phyloP scores from a whole-genome alignment of 2,329 filamentous ascomycete species.

The Alternaria ventricosa region DNA sequence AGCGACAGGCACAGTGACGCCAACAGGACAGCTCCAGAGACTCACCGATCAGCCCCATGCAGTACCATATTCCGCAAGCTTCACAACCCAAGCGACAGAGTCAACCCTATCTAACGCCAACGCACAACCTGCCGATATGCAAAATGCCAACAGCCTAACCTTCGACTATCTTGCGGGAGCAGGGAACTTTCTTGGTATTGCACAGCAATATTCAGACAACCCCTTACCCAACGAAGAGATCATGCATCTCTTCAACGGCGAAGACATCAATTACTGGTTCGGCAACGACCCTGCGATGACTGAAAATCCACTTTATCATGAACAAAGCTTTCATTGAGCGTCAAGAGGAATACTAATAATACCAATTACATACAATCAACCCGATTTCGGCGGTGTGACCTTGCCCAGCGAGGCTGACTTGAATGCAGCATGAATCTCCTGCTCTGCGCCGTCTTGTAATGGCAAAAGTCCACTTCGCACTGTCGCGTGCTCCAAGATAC shows the following conservation, averaged over 20 bases:
- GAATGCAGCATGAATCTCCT: slow-evolving; percentile 54
- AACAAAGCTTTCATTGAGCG: neutral
- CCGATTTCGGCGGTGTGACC: slow-evolving; percentile 28
- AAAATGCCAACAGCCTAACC: slow-evolving; percentile 4
- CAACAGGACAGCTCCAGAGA: neutral
- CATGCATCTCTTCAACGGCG: slow-evolving; percentile 30
- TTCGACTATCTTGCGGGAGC: slow-evolving; percentile 17
- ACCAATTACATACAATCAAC: slow-evolving; percentile 2
- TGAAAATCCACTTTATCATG: slow-evolving; percentile 4
- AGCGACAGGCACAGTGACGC: neutral
- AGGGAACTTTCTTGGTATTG: slow-evolving; percentile 31
- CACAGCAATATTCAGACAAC: slow-evolving; percentile 32
- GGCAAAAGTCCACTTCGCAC: slow-evolving; percentile 59
- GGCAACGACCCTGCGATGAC: slow-evolving; percentile 10
- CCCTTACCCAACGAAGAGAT: slow-evolving; percentile 32
- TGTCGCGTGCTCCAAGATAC: slow-evolving; percentile 58
- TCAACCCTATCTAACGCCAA: neutral
- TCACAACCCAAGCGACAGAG: neutral
- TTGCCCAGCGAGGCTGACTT: slow-evolving; percentile 44
- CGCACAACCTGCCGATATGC: neutral
- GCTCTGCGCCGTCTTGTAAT: slow-evolving; percentile 51
- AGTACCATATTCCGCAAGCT: neutral
- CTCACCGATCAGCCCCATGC: neutral
- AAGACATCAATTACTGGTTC: slow-evolving; percentile 27
- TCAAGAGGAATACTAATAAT: neutral